Percentiles rank a stretch among this genome's conserved stretches.
These are phyloP conservation scores for Xylariaceae sp. DNA, from an alignment of 2,329 filamentous ascomycete species.

Conservation along the genomic window DNA sequence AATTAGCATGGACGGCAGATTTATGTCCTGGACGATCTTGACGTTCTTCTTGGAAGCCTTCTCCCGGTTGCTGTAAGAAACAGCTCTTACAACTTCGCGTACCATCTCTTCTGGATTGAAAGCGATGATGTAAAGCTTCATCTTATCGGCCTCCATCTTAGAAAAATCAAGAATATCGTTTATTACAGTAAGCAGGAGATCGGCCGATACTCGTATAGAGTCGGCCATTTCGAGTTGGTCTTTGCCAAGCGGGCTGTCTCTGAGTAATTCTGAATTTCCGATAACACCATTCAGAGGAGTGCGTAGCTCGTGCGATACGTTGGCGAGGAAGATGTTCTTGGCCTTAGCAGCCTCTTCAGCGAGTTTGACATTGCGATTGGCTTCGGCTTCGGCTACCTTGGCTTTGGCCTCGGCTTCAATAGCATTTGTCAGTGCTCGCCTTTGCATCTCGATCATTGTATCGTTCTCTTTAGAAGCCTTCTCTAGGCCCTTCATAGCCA, in stretches of 20 bases:
- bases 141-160: conserved; percentile 84
- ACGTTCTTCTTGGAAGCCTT: conserved; percentile 61
- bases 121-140: conserved; percentile 72
- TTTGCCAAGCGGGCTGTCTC: conserved; percentile 68
- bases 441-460: conserved; percentile 74
- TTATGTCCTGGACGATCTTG: conserved; percentile 66
- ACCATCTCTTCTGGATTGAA: conserved; percentile 67
- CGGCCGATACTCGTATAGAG: conserved; percentile 80
- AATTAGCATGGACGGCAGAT: conserved; percentile 68
- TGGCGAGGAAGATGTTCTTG: conserved; percentile 76
- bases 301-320: conserved; percentile 76
- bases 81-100: conserved; percentile 61
- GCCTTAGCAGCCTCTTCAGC: conserved; percentile 81
- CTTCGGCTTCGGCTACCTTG: conserved; percentile 71
- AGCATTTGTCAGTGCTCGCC: conserved; percentile 67
- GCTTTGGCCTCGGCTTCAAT: conserved; percentile 71
- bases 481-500: conserved; percentile 67
- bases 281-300: conserved; percentile 86
- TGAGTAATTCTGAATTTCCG: conserved; percentile 78
- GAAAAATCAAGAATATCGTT: conserved; percentile 97
- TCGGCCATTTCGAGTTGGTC: conserved; percentile 85
- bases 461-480: conserved; percentile 75
- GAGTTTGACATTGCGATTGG: conserved; percentile 73
- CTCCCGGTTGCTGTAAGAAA: conserved; percentile 62
- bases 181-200: conserved; percentile 85